Evolutionary conservation across 75 land plant genomes (phyloP).

Genomic region (Selaginella tamariscina): DNA sequence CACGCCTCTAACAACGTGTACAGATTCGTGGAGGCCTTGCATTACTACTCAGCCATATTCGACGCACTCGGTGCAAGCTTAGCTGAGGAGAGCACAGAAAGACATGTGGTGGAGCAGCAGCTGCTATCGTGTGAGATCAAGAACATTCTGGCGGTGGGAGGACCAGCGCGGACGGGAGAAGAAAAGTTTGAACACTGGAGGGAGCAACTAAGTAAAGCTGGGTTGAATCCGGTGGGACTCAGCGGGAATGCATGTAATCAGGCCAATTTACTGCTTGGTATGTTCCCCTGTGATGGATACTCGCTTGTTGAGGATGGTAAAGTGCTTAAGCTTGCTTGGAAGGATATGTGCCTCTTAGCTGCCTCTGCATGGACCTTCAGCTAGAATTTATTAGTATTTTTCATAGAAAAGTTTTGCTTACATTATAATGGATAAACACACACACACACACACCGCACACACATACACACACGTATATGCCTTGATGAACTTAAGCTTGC

Average conservation of each 20-base stretch:
- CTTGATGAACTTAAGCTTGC: too few relatives aligned
- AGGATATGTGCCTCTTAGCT: slow-evolving; percentile 72
- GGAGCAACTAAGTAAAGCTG: slow-evolving; percentile 36
- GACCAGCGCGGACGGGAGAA: slow-evolving; percentile 45
- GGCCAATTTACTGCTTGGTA: slow-evolving; percentile 71
- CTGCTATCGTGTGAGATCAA: slow-evolving; percentile 53
- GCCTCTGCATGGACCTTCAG: slow-evolving; percentile 67
- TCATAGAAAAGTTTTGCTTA: too few relatives aligned
- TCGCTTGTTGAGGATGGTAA: slow-evolving; percentile 74
- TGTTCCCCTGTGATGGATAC: slow-evolving; percentile 85
- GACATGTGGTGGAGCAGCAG: slow-evolving; percentile 57
- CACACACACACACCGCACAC: too few relatives aligned
- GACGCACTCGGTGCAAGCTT: slow-evolving; percentile 40
- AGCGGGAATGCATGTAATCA: slow-evolving; percentile 72
- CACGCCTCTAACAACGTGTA: too few relatives aligned
- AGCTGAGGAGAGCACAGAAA: slow-evolving; percentile 22
- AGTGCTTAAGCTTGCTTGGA: slow-evolving; percentile 84
- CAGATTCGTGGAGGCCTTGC: slow-evolving; percentile 64
- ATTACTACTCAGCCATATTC: slow-evolving; percentile 66
- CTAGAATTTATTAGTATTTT: too few relatives aligned
- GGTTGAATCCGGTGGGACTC: slow-evolving; percentile 39
- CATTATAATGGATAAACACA: too few relatives aligned
- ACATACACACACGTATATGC: too few relatives aligned
- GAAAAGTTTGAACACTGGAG: slow-evolving; percentile 51
- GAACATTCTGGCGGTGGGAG: slow-evolving; percentile 55